Evolutionary conservation across 345 rosid species (phyloP).

Genomic region (Hibiscus mutabilis): DNA sequence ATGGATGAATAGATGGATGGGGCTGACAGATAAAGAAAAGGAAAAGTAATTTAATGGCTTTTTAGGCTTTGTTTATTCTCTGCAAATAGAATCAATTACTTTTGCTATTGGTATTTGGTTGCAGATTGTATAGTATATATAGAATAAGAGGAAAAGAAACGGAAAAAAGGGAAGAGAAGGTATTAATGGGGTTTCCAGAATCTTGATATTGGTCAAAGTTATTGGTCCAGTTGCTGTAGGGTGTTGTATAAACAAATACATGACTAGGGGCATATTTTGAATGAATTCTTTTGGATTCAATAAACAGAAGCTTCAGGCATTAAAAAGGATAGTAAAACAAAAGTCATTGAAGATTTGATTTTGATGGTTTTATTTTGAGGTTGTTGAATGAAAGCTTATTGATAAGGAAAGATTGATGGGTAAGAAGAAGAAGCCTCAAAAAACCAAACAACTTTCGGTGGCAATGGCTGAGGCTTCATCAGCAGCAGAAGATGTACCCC

Average conservation of each 20-base stretch:
- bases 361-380: background rate
- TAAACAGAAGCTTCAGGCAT: constrained; percentile 3
- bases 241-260: too few relatives aligned
- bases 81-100: background rate
- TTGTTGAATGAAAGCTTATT: background rate
- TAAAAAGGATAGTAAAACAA: background rate
- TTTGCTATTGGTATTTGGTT: background rate
- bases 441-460: constrained; percentile 62
- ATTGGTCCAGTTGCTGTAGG: constrained; percentile 11
- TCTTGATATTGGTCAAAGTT: constrained; percentile 12
- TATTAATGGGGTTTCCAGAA: constrained; percentile 11
- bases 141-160: background rate
- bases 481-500: constrained; percentile 20
- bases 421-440: constrained; percentile 70
- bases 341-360: constrained; percentile 6
- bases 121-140: background rate
- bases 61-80: background rate
- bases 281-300: constrained; percentile 11
- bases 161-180: background rate
- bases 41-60: constrained; percentile 11
- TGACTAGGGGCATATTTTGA: background rate
- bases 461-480: constrained; percentile 58
- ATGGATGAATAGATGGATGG: too few relatives aligned
- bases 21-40: background rate
- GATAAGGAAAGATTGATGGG: constrained; percentile 39